Percentiles rank a stretch among this genome's conserved stretches.
phyloP scores from a whole-genome alignment of 106 monocot species.

The Dioscorea zingiberensis region DNA sequence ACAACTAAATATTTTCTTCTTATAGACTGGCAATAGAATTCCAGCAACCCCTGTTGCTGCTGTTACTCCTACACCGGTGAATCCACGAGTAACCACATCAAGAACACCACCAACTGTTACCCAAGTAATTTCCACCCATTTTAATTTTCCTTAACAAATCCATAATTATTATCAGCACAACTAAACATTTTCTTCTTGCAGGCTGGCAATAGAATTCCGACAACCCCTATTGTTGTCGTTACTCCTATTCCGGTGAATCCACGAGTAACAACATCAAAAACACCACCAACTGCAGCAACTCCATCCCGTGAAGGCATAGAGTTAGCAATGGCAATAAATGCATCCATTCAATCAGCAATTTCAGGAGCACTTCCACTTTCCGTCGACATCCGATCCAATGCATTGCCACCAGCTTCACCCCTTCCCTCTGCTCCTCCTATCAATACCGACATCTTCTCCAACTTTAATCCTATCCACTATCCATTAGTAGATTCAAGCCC shows the following conservation, averaged over 20 bases:
- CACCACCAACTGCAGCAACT: not conserved
- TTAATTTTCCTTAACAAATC: no score
- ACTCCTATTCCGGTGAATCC: not conserved
- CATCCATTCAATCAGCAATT: constrained; percentile 74
- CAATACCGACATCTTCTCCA: constrained; percentile 11
- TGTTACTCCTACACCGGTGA: no score
- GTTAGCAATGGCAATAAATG: constrained; percentile 68
- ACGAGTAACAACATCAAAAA: constrained; percentile 5
- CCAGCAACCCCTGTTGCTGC: constrained; percentile 12
- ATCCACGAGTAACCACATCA: no score
- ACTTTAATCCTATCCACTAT: no score
- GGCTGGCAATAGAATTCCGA: constrained; percentile 10
- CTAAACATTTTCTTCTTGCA: constrained; percentile 11
- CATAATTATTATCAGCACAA: no score
- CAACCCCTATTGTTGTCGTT: constrained; percentile 7
- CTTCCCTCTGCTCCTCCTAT: constrained; percentile 61
- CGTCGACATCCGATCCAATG: no score
- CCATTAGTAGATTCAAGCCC: constrained; percentile 44
- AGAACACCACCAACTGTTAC: no score
- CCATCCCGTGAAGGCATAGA: constrained; percentile 48
- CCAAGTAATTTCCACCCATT: no score
- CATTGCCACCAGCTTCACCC: constrained; percentile 4
- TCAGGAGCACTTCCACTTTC: constrained; percentile 33
- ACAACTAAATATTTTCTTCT: not conserved
- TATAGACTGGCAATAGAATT: constrained; percentile 12